Evolutionary conservation across 768 basidiomycete genomes (phyloP).

Genomic region (Lentinula aciculospora): DNA sequence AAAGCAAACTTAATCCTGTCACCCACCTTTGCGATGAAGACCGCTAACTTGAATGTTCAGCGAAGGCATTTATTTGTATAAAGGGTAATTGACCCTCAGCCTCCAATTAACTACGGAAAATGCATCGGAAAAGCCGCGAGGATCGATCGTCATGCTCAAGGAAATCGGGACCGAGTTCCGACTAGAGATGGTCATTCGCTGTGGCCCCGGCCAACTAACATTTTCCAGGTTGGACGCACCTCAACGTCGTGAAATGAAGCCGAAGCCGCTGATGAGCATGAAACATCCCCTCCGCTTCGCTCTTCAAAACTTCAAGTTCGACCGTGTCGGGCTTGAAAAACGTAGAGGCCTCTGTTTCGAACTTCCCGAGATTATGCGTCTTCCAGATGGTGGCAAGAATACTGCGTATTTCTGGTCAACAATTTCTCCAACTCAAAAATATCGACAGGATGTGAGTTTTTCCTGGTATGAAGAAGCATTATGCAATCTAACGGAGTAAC

Average conservation of each 20-base stretch:
- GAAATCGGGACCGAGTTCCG: background rate
- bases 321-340: background rate
- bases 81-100: too few relatives aligned
- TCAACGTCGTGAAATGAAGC: background rate
- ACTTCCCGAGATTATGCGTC: background rate
- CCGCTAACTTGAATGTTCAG: background rate
- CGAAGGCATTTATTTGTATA: too few relatives aligned
- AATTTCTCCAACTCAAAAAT: background rate
- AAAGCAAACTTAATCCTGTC: background rate
- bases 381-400: background rate
- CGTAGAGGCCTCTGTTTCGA: background rate
- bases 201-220: background rate
- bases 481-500: too few relatives aligned
- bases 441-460: background rate
- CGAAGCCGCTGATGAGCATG: background rate
- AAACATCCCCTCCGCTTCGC: background rate
- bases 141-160: background rate
- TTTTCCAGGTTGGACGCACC: background rate
- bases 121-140: background rate
- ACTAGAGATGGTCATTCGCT: background rate
- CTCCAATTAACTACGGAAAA: background rate
- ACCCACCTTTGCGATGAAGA: background rate
- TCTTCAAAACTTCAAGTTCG: background rate
- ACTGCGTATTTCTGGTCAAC: background rate
- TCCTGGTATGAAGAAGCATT: too few relatives aligned